These are phyloP conservation scores for Furculomyces boomerangus DNA, from an alignment of 371 early-diverging fungal genomes.

Conservation along the genomic window DNA sequence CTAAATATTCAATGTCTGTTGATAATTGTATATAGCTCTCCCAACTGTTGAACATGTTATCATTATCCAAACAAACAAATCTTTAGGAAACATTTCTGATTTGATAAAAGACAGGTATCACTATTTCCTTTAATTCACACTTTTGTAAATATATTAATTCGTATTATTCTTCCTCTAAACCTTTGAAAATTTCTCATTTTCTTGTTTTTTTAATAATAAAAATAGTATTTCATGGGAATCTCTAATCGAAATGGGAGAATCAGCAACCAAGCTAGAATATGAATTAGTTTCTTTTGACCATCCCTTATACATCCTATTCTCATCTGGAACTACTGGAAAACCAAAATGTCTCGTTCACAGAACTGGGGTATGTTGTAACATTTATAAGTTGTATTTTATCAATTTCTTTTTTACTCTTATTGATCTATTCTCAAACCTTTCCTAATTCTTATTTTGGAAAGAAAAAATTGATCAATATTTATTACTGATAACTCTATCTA, in stretches of 20 bases:
- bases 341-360: slow-evolving; percentile 98
- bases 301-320: slow-evolving; percentile 88
- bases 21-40: too few species aligned
- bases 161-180: background rate
- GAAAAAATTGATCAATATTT: too few species aligned
- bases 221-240: slow-evolving; percentile 10
- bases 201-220: background rate
- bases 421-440: background rate
- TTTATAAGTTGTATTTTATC: too few species aligned
- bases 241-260: slow-evolving; percentile 10
- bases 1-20: too few species aligned
- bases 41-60: background rate
- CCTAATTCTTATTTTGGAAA: background rate
- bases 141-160: background rate
- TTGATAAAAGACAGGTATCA: background rate
- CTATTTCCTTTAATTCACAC: background rate
- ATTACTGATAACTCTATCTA: too few species aligned
- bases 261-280: slow-evolving; percentile 31
- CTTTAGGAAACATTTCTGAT: slow-evolving; percentile 14
- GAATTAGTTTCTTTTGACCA: slow-evolving; percentile 82
- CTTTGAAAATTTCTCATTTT: background rate
- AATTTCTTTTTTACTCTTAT: background rate
- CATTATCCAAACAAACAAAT: slow-evolving; percentile 9
- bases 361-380: slow-evolving; percentile 56
- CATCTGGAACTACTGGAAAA: slow-evolving; percentile 91